Evolutionary conservation across 1,284 basidiomycete species (phyloP).

Genomic region (Peniophora sp.): DNA sequence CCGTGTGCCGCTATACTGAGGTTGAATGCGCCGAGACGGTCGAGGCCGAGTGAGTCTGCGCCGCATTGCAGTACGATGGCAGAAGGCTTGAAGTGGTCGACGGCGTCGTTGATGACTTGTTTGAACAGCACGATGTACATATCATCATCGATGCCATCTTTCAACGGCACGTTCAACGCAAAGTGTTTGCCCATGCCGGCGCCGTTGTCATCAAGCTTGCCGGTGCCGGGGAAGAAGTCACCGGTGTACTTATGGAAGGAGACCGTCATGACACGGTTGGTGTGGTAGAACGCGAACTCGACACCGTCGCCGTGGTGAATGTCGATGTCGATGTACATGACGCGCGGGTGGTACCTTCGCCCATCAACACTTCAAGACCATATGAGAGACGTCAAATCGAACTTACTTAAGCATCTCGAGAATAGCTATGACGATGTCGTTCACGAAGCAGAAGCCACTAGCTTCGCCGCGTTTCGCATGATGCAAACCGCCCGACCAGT

Average conservation of each 20-base stretch:
- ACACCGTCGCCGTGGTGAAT: slow-evolving; percentile 97
- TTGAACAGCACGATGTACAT: slow-evolving; percentile 96
- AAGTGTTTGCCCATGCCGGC: slow-evolving; percentile 89
- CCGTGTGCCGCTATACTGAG: slow-evolving; percentile 98
- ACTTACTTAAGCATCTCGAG: slow-evolving; percentile 80
- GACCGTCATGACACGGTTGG: slow-evolving; percentile 96
- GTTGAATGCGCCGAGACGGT: slow-evolving; percentile 95
- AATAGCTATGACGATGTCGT: slow-evolving; percentile 91
- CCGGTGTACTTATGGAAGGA: slow-evolving; percentile 99
- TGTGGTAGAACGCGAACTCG: slow-evolving; percentile 96
- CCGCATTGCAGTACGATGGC: slow-evolving; percentile 97
- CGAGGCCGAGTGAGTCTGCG: slow-evolving; percentile 92
- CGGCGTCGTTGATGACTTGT: slow-evolving; percentile 90
- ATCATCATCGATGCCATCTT: slow-evolving; percentile 96
- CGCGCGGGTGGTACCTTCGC: slow-evolving; percentile 77
- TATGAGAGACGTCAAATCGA: slow-evolving; percentile 2
- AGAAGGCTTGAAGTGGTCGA: slow-evolving; percentile 83
- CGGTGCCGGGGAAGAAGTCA: slow-evolving; percentile 97
- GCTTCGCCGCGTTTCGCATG: slow-evolving; percentile 95
- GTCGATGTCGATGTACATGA: slow-evolving; percentile 95
- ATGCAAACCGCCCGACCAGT: slow-evolving; percentile 95
- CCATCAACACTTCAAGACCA: neutral
- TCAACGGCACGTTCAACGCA: slow-evolving; percentile 89
- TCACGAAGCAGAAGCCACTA: slow-evolving; percentile 94
- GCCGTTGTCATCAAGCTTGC: slow-evolving; percentile 89